phyloP scores from a whole-genome alignment of 2,329 filamentous ascomycete genomes.

The Ascosphaera acerosa region DNA sequence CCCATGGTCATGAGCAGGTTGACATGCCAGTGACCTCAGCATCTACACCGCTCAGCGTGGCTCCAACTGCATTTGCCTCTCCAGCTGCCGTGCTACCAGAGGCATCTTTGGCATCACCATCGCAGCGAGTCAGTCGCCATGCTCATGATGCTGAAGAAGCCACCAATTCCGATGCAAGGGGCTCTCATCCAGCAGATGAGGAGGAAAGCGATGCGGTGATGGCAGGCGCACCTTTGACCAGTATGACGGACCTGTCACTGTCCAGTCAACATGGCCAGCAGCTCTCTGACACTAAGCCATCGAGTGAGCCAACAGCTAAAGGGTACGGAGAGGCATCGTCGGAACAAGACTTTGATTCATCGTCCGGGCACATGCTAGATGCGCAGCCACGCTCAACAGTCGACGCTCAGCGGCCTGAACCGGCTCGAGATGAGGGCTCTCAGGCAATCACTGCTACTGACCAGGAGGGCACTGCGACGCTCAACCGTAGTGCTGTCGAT shows the following conservation, averaged over 20 bases:
- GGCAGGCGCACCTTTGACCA: too few relatives aligned
- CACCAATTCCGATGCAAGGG: slow-evolving; percentile 20
- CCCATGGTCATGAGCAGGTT: slow-evolving; percentile 18
- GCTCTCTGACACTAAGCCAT: slow-evolving; percentile 11
- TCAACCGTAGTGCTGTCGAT: too few relatives aligned
- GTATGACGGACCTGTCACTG: slow-evolving; percentile 24
- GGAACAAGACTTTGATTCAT: slow-evolving; percentile 2
- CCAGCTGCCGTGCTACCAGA: slow-evolving; percentile 13
- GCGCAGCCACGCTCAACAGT: slow-evolving; percentile 5
- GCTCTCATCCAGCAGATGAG: slow-evolving; percentile 24
- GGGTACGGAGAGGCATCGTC: slow-evolving; percentile 1
- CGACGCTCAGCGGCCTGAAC: slow-evolving; percentile 5
- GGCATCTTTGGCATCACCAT: slow-evolving; percentile 1
- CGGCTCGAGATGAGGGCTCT: slow-evolving; percentile 1
- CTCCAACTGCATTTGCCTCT: slow-evolving; percentile 11
- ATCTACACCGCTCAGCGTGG: slow-evolving; percentile 11
- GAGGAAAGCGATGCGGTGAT: slow-evolving; percentile 25
- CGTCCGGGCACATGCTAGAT: slow-evolving; percentile 2
- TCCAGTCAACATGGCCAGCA: slow-evolving; percentile 22
- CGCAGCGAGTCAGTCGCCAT: slow-evolving; percentile 12
- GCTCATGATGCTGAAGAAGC: slow-evolving; percentile 24
- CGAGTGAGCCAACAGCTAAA: slow-evolving; percentile 7
- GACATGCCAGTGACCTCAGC: slow-evolving; percentile 17
- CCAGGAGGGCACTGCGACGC: slow-evolving; percentile 2
- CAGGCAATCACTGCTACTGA: slow-evolving; percentile 2